A percentile compares a stretch with the other conserved stretches of the same genome.
Conservation (phyloP, 2,329 filamentous ascomycete genomes). For the Fusarium oxysporum region DNA sequence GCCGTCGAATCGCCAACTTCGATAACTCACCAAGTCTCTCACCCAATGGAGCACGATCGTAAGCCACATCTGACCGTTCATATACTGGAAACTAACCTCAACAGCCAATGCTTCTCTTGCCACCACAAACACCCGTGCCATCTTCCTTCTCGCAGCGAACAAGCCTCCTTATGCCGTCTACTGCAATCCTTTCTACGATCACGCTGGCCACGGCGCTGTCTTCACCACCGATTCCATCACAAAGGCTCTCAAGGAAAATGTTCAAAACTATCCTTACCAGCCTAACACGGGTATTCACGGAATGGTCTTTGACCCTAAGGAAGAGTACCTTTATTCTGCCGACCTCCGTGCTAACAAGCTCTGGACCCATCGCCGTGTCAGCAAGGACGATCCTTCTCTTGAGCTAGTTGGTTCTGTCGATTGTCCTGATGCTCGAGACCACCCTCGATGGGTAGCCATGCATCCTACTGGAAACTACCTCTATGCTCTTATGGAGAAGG, state of each 20-base stretch:
- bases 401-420: slow-evolving; percentile 78
- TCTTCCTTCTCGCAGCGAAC: slow-evolving; percentile 85
- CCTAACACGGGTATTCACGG: slow-evolving; percentile 80
- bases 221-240: slow-evolving; percentile 67
- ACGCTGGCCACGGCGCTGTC: slow-evolving; percentile 85
- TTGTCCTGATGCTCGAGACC: slow-evolving; percentile 77
- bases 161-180: slow-evolving; percentile 85
- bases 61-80: slow-evolving; percentile 49
- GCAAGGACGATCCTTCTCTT: slow-evolving; percentile 54
- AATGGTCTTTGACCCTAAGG: slow-evolving; percentile 81
- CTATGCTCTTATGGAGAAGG: slow-evolving; percentile 91
- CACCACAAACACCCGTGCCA: slow-evolving; percentile 85
- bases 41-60: slow-evolving; percentile 82
- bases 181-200: slow-evolving; percentile 89
- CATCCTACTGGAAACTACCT: slow-evolving; percentile 82
- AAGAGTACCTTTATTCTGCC: slow-evolving; percentile 82
- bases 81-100: slow-evolving; percentile 3
- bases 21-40: slow-evolving; percentile 79
- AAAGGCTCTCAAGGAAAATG: slow-evolving; percentile 71
- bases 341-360: slow-evolving; percentile 83
- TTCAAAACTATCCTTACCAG: slow-evolving; percentile 80
- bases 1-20: slow-evolving; percentile 79
- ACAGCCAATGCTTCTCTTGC: slow-evolving; percentile 74
- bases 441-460: slow-evolving; percentile 89
- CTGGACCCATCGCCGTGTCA: slow-evolving; percentile 83